Conservation (phyloP, 2,329 filamentous ascomycete genomes). For the Venturiaceae sp. region DNA sequence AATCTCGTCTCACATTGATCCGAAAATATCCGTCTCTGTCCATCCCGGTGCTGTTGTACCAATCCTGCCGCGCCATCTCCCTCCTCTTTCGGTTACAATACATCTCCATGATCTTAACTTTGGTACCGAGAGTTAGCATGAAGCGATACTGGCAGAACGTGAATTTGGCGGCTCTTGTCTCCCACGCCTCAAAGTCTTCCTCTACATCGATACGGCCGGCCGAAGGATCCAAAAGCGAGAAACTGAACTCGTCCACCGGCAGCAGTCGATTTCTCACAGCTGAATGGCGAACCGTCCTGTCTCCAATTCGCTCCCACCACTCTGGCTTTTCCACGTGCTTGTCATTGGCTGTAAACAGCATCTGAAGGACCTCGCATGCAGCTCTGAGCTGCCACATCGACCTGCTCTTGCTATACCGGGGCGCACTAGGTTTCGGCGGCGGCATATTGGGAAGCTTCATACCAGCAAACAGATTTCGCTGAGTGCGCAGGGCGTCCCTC, state of each 20-base stretch:
- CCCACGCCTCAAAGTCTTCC: constrained; percentile 82
- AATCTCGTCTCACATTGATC: constrained; percentile 70
- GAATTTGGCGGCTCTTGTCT: constrained; percentile 63
- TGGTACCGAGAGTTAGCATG: constrained; percentile 82
- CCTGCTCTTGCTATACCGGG: neutral
- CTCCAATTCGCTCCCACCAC: constrained; percentile 31
- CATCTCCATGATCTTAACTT: constrained; percentile 82
- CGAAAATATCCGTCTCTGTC: constrained; percentile 75
- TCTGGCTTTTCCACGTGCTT: constrained; percentile 15
- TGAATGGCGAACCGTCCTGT: constrained; percentile 20
- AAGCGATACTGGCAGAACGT: constrained; percentile 90
- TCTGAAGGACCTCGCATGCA: constrained; percentile 66
- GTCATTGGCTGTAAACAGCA: constrained; percentile 77
- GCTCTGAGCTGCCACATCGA: constrained; percentile 69
- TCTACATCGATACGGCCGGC: constrained; percentile 54
- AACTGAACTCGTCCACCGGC: constrained; percentile 79
- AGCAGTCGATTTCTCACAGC: constrained; percentile 53
- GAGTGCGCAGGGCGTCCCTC: neutral
- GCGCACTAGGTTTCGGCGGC: neutral
- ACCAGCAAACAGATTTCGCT: neutral
- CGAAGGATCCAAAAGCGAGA: constrained; percentile 69
- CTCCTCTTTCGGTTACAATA: constrained; percentile 87
- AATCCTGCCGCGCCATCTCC: constrained; percentile 63
- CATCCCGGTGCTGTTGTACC: constrained; percentile 71
- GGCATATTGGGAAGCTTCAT: neutral